A percentile compares a stretch with the other conserved stretches of the same genome.
These are phyloP conservation scores for Entomortierella chlamydospora DNA, from an alignment of 192 early-diverging fungal genomes.

Conservation along the genomic window DNA sequence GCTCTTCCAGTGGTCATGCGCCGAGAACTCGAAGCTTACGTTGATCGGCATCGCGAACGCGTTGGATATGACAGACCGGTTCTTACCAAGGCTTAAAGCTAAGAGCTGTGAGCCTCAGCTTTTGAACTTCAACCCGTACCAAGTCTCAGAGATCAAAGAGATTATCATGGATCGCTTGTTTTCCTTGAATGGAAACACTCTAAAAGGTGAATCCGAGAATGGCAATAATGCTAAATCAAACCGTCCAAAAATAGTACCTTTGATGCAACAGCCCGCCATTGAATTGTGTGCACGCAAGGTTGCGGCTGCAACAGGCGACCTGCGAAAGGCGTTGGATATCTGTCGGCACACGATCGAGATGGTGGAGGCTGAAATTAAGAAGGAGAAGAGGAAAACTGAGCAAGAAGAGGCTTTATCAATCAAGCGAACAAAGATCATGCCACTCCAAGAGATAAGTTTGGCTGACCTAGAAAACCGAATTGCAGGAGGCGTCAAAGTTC, in stretches of 20 bases:
- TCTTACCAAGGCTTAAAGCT: constrained; percentile 85
- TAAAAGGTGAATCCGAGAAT: neutral
- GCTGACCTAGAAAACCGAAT: constrained; percentile 30
- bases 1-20: constrained; percentile 81
- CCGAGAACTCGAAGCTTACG: constrained; percentile 71
- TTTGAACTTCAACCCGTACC: constrained; percentile 90
- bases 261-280: constrained; percentile 88
- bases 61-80: constrained; percentile 87
- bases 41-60: constrained; percentile 97
- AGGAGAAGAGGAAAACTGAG: constrained; percentile 18
- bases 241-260: constrained; percentile 19
- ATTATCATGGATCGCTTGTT: constrained; percentile 84
- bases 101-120: constrained; percentile 85
- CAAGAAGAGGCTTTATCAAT: neutral
- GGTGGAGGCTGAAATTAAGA: constrained; percentile 74
- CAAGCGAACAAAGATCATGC: constrained; percentile 1
- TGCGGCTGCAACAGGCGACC: constrained; percentile 83
- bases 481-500: constrained; percentile 17
- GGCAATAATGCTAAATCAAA: constrained; percentile 30
- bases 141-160: constrained; percentile 81
- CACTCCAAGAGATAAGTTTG: constrained; percentile 22
- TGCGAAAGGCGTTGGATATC: constrained; percentile 82
- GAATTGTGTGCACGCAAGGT: constrained; percentile 95
- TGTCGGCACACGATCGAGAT: constrained; percentile 89
- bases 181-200: neutral